A percentile compares a stretch with the other conserved stretches of the same genome.
These are phyloP conservation scores for Rossbeevera mucosa DNA, from an alignment of 768 basidiomycete genomes.

Conservation along the genomic window DNA sequence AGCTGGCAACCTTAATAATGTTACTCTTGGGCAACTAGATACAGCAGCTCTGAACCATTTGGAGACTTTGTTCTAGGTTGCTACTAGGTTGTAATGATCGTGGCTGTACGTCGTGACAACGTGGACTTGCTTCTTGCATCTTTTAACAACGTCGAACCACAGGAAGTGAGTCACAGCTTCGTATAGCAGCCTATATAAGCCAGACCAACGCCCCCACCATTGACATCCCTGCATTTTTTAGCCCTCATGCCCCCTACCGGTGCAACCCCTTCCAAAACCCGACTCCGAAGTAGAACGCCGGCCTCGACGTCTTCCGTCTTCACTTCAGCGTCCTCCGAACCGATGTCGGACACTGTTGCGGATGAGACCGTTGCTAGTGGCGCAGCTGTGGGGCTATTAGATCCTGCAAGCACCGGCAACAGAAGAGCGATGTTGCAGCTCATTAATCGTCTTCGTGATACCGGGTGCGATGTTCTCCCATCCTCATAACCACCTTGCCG, in stretches of 20 bases:
- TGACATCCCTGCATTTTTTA: not conserved
- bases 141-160: not conserved
- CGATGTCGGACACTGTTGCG: not conserved
- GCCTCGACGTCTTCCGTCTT: not conserved
- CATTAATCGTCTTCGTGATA: constrained; percentile 55
- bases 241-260: not conserved
- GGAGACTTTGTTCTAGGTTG: not conserved
- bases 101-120: not conserved
- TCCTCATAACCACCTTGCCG: not conserved
- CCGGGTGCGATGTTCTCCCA: constrained; percentile 42
- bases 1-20: too few relatives aligned
- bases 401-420: constrained; percentile 37
- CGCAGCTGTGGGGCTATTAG: constrained; percentile 48
- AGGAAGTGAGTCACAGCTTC: constrained; percentile 6
- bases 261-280: not conserved
- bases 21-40: not conserved
- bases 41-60: not conserved
- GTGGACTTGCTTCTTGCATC: not conserved
- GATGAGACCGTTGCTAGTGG: not conserved
- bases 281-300: not conserved
- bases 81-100: not conserved
- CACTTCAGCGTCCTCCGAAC: not conserved
- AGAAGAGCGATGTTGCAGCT: constrained; percentile 54
- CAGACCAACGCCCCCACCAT: not conserved
- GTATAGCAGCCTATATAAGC: constrained; percentile 10